Conservation (phyloP, 2,329 filamentous ascomycete species). For the Anthostomella pinea region DNA sequence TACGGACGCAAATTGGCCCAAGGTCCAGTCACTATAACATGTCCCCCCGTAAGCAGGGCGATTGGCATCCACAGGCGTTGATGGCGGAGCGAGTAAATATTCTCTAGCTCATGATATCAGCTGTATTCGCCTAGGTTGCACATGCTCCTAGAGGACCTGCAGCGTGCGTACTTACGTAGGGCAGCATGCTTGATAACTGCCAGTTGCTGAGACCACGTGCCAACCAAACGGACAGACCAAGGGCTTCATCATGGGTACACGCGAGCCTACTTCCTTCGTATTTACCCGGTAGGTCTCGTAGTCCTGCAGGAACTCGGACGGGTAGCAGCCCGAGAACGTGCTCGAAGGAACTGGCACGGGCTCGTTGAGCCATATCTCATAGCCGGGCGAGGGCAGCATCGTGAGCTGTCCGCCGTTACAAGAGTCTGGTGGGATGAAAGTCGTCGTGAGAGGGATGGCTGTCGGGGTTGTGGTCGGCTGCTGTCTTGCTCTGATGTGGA, state of each 20-base stretch:
- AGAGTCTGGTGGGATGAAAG: conserved; percentile 18
- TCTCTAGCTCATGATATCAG: conserved; percentile 13
- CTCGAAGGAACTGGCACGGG: conserved; percentile 18
- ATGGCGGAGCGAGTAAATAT: conserved; percentile 6
- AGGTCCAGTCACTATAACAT: conserved; percentile 18
- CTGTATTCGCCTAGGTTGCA: neutral
- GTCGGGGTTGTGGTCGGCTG: conserved; percentile 10
- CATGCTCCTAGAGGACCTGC: neutral
- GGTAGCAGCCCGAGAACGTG: conserved; percentile 18
- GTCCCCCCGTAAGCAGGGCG: conserved; percentile 24
- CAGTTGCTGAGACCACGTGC: conserved; percentile 4
- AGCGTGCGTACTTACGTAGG: conserved; percentile 13
- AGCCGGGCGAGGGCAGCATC: conserved; percentile 16
- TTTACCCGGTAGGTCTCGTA: conserved; percentile 16
- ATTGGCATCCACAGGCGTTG: conserved; percentile 12
- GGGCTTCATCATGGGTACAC: conserved; percentile 23
- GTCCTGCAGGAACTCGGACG: conserved; percentile 19
- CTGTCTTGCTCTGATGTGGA: neutral
- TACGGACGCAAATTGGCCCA: conserved; percentile 11
- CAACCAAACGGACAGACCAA: conserved; percentile 20
- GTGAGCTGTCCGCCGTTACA: conserved; percentile 17
- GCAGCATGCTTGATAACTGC: conserved; percentile 22
- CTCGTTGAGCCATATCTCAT: conserved; percentile 24
- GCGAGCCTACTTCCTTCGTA: conserved; percentile 13
- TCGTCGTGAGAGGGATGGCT: conserved; percentile 20